Base-by-base conservation (phyloP, 2,329 filamentous ascomycete genomes). In the Diaporthe nobilis region DNA sequence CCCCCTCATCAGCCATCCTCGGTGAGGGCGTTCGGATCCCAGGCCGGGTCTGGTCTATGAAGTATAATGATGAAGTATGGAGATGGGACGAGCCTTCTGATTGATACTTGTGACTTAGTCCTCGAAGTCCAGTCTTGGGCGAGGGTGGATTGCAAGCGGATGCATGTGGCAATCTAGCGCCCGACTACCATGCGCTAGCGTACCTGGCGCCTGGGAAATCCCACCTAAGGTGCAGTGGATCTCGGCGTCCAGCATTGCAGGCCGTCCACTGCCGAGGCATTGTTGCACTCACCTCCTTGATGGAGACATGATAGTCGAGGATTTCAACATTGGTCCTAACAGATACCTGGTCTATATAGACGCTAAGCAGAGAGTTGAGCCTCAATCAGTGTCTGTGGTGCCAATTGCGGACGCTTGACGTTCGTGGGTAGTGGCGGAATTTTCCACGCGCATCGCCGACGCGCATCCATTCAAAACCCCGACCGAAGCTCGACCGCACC, bases 1-100 rank as follows among this genome's bases (percentile, higher is more conserved):
- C 76, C 55, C 72, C 73, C 60, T 60, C 68, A 55, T 57, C 53
- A n/a, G 68, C 68, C 73, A 75, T 75, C 20, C 28, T 58, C 25
- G 34, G 37, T 55, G 55, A 44, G 31, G n/a, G 57, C 28, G 4
- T 17, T 25, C 5, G 34, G 10, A 28, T 47, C 15, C 57, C 31
- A 49, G 57, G 34, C 12, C n/a, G 47, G n/a, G 9, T 34, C 25
- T 65, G 51, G 51, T 15, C 3, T 28, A 28, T 15, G 49, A 28
- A 20, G 3, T 22, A 15, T 15, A 13, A 42, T 28, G 49, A 15
- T 51, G 9, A n/a, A 42, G 17, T 42, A 13, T 20, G 15, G 2
- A 55, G 37, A 39, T 28, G n/a, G 7, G 22, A 68, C 22, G 2
- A 42, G 65, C 9, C 34, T 42, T 13, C 10, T 55, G 34, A 7